Conservation (phyloP, 495 filamentous ascomycete species). For the Xylaria venustula region DNA sequence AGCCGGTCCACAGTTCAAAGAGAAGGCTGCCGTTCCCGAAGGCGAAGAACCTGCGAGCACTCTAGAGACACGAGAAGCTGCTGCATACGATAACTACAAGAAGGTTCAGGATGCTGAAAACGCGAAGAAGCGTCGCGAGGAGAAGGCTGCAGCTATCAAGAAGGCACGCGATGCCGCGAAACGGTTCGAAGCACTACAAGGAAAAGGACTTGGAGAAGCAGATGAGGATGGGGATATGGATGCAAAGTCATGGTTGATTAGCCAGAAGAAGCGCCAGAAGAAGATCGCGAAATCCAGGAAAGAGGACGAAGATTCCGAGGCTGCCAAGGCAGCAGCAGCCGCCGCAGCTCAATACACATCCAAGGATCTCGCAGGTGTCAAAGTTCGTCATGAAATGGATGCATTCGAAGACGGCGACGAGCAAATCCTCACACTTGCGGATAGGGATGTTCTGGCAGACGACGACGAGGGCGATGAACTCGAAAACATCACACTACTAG, state of each 20-base stretch:
- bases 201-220: conserved; percentile 74
- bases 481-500: conserved; percentile 75
- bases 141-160: conserved; percentile 75
- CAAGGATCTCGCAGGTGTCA: conserved; percentile 82
- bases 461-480: conserved; percentile 91
- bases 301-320: conserved; percentile 69
- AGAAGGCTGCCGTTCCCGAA: conserved; percentile 29
- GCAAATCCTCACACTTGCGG: conserved; percentile 87
- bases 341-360: conserved; percentile 66
- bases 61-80: conserved; percentile 74
- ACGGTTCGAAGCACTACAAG: conserved; percentile 70
- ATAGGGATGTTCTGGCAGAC: conserved; percentile 73
- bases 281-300: conserved; percentile 78
- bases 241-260: conserved; percentile 78
- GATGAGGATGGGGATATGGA: conserved; percentile 68
- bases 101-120: conserved; percentile 52
- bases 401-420: conserved; percentile 78
- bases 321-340: conserved; percentile 40
- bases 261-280: conserved; percentile 87
- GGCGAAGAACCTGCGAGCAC: conserved; percentile 68
- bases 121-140: conserved; percentile 76
- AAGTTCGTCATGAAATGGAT: conserved; percentile 80
- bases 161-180: conserved; percentile 82
- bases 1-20: conserved; percentile 38
- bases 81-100: conserved; percentile 63